Conservation (phyloP, 2,329 filamentous ascomycete genomes). For the Pezicula carpinea region DNA sequence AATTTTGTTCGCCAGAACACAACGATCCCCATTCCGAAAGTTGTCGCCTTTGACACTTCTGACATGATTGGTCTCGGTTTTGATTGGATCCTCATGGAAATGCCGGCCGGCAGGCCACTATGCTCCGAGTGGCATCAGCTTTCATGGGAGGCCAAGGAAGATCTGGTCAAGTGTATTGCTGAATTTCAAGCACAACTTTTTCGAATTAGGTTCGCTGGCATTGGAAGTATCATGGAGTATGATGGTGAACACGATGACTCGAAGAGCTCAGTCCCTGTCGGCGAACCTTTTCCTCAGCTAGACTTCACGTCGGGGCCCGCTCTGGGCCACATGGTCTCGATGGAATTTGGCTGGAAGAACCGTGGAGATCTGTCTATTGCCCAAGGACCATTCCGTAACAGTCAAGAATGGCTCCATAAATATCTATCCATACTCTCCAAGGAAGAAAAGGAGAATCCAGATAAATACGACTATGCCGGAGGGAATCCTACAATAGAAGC, state of each 20-base stretch:
- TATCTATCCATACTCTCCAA: neutral
- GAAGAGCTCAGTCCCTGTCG: neutral
- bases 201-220: conserved; percentile 12
- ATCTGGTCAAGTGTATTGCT: conserved; percentile 27
- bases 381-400: neutral
- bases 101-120: conserved; percentile 16
- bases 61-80: conserved; percentile 32
- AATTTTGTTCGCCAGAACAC: conserved; percentile 28
- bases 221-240: conserved; percentile 15
- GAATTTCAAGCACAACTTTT: conserved; percentile 27
- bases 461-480: neutral
- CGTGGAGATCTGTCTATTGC: neutral
- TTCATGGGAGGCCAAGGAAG: conserved; percentile 28
- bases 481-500: neutral
- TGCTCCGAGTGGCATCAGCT: conserved; percentile 29
- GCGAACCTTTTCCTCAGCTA: neutral
- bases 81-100: conserved; percentile 37
- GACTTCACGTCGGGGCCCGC: neutral
- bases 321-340: neutral
- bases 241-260: neutral
- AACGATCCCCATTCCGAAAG: conserved; percentile 28
- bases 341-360: neutral
- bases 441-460: neutral
- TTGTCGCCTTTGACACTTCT: conserved; percentile 30
- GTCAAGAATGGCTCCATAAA: neutral